Base-by-base conservation (phyloP, 83 land plant genomes). In the Picea abies region DNA sequence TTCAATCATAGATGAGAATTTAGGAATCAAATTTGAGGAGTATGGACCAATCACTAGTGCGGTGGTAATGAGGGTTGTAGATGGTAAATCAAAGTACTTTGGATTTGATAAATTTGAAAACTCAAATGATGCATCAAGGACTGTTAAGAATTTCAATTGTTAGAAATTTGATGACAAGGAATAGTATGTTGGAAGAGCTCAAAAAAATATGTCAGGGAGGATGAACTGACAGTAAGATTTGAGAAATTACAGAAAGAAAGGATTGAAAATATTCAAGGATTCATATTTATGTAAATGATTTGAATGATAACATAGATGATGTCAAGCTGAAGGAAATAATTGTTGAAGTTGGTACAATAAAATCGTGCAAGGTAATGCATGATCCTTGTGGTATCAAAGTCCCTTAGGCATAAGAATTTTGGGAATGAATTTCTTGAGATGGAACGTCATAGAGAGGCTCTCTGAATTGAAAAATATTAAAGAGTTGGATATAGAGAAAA, bases 91-190 rank as follows among this genome's bases (percentile, higher is more conserved):
- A 4, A 94, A 92, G 56, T 90, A 94, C 64, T 94, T 94, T 92
- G 96, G 96, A 62, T 94, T 94, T 89, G 96, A 92, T 60, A 92
- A 94, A 70, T 94, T 92, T 89, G 94, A 94, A 78, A 82, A 90
- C 58, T 63, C 94, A 29, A 94, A 94, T 84, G 96, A 88, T 87
- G 96, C 96, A 61, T 87, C 91, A 29, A 80, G 26, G 19, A 81
- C 94, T 84, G 96, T 94, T 77, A 90, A 92, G 60, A 86, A 78
- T 41, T 82, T 94, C 4, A 88, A 92, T 83, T 94, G 96, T 49
- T 85, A 82, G 58, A 88, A 88, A 77, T 78, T 90, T 84, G 90
- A 91, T 82, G 96, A 87, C 22, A 91, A 91, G 78, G 96, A 90
- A 60, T 91, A 88, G 94, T 93, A 88, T 85, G 96, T 93, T 78